Conservation (phyloP, 1,139 yeast genomes). For the Zygotorulaspora mrakii region DNA sequence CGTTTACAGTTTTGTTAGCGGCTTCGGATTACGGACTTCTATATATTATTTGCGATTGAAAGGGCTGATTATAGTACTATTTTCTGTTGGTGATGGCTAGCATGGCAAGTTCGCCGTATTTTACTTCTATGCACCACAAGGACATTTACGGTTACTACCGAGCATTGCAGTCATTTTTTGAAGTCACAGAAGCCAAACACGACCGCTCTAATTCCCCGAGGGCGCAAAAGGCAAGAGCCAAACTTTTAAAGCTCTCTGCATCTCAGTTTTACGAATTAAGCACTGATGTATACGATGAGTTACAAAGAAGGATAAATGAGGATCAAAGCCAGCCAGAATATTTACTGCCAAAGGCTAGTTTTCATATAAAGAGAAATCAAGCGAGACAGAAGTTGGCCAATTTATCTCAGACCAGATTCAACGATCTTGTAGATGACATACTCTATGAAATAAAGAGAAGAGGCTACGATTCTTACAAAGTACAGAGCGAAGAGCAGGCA, state of each 20-base stretch:
- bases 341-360: conserved; percentile 63
- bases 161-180: conserved; percentile 24
- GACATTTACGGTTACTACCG: conserved; percentile 21
- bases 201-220: conserved; percentile 45
- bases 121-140: conserved; percentile 14
- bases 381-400: conserved; percentile 91
- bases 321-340: conserved; percentile 55
- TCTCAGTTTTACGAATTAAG: conserved; percentile 86
- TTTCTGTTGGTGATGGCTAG: background rate
- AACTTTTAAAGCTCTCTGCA: conserved; percentile 71
- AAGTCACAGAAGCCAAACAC: conserved; percentile 23
- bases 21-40: background rate
- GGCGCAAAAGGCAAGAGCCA: conserved; percentile 78
- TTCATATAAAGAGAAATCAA: conserved; percentile 92
- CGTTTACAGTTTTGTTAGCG: background rate
- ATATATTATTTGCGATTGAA: too few species aligned
- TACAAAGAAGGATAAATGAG: conserved; percentile 62
- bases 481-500: background rate
- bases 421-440: conserved; percentile 88
- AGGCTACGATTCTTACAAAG: conserved; percentile 43
- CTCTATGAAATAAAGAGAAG: conserved; percentile 83
- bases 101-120: conserved; percentile 14
- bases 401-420: conserved; percentile 75
- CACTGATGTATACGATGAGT: conserved; percentile 90
- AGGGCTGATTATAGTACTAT: background rate